Percentiles rank a stretch among this genome's conserved stretches.
These are phyloP conservation scores for Suillus ampliporus DNA, from an alignment of 768 basidiomycete genomes.

Conservation along the genomic window DNA sequence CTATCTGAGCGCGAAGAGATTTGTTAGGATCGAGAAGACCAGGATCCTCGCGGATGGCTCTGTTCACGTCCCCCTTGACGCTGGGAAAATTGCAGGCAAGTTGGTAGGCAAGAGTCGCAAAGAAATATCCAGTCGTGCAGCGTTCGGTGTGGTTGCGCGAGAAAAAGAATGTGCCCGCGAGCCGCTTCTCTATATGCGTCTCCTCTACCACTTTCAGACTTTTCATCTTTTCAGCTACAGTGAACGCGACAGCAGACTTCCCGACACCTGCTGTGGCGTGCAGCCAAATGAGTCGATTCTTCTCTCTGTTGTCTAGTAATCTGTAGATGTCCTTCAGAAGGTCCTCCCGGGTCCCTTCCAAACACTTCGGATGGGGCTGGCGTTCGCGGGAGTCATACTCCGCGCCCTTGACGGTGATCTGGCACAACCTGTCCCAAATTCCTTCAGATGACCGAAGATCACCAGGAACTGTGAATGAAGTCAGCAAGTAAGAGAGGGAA, in stretches of 20 bases:
- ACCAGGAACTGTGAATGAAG: neutral
- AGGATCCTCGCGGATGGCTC: conserved; percentile 1
- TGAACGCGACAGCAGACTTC: neutral
- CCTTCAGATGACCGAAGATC: neutral
- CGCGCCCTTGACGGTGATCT: neutral
- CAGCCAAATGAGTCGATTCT: neutral
- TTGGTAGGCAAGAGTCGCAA: neutral
- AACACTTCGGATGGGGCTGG: neutral
- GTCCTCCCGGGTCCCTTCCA: neutral
- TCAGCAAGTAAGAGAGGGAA: neutral
- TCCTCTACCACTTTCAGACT: neutral
- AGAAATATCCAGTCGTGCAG: neutral
- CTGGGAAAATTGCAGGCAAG: neutral
- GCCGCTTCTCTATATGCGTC: neutral
- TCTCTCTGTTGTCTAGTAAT: neutral
- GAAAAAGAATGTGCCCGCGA: neutral
- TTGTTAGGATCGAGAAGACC: neutral
- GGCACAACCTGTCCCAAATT: neutral
- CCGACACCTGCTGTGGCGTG: neutral
- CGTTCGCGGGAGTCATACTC: neutral
- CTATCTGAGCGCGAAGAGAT: neutral
- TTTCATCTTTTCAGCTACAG: neutral
- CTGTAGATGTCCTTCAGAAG: neutral
- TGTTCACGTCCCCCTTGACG: neutral
- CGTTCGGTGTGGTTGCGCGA: neutral